phyloP scores from a whole-genome alignment of 73 alveolate genomes.

The Blepharisma stoltei region DNA sequence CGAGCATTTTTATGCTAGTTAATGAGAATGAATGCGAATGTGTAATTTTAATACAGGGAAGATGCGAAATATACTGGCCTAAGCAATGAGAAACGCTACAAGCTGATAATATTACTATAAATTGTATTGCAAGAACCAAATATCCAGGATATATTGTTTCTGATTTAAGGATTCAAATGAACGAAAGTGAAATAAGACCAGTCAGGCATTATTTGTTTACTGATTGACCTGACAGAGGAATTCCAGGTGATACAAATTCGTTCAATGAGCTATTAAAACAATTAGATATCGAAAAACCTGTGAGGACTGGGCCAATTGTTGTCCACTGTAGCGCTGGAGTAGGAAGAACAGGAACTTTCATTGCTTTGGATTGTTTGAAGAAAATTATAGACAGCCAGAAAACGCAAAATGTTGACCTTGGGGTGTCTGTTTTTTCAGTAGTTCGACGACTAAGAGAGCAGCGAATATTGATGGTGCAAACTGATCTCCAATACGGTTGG shows the following conservation, averaged over 20 bases:
- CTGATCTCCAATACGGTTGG: constrained; percentile 53
- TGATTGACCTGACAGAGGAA: constrained; percentile 86
- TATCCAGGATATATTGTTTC: neutral
- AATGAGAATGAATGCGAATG: constrained; percentile 49
- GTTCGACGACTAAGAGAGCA: constrained; percentile 76
- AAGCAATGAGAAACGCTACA: neutral
- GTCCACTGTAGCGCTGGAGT: constrained; percentile 92
- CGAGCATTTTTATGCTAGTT: constrained; percentile 72
- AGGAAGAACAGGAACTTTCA: constrained; percentile 85
- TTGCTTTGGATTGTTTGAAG: constrained; percentile 2
- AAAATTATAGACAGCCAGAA: constrained; percentile 6
- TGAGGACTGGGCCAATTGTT: constrained; percentile 44
- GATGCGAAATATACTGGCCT: constrained; percentile 38
- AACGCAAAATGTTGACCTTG: constrained; percentile 32
- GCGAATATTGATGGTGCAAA: constrained; percentile 62
- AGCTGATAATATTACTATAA: constrained; percentile 12
- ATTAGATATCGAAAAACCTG: neutral
- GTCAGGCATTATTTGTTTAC: constrained; percentile 64
- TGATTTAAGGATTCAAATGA: constrained; percentile 30
- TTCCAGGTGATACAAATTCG: constrained; percentile 54
- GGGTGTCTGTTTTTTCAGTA: constrained; percentile 55
- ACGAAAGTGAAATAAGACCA: constrained; percentile 21
- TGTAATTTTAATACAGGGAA: constrained; percentile 33
- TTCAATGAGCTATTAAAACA: constrained; percentile 34
- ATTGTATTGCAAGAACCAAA: constrained; percentile 10